Evolutionary conservation across 345 rosid genomes (phyloP), one percentile per base, ranked within the genome.

Genomic region (Garcia nutans): DNA sequence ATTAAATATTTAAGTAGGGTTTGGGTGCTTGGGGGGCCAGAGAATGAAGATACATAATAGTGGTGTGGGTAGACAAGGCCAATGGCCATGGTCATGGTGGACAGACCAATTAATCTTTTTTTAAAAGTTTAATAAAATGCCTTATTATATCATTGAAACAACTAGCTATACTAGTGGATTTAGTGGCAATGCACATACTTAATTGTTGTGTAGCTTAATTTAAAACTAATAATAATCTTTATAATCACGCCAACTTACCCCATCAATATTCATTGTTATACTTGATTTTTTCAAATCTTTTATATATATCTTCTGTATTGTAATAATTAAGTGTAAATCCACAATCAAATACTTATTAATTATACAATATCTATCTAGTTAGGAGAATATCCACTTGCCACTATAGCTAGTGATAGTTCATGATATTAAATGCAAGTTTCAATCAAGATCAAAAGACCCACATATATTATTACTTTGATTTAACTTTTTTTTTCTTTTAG

Each of bases 181-280:
- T 55, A 68, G 77, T 79, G 63, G 64, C 55, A 42, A 12, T n/a
- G 49, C 72, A 77, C 76, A 13, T 37, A 5, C 23, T 72, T 76
- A n/a, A n/a, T n/a, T n/a, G 70, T 67, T 76, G 62, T 55, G 7
- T 45, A 71, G 41, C 41, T 67, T 47, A 13, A 41, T 6, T 9
- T 4, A 37, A 37, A 19, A 3, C n/a, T 33, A 2, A 15, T 8
- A 8, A 13, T 65, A 37, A 37, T 41, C 12, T 37, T 20, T 59
- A 59, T 23, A 57, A 20, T 6, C 7, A 23, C 10, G 42, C 15
- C 28, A 28, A 22, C 10, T 52, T 50, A 52, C 44, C 41, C 52
- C 23, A 71, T 49, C 41, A 6, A 37, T 28, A 28, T 28, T 37
- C 41, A 37, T 37, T 37, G 41, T 37, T 37, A 37, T 37, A 33